Evolutionary conservation across 202 grass and related monocot genomes (phyloP).

Genomic region (Alloteropsis angusta): DNA sequence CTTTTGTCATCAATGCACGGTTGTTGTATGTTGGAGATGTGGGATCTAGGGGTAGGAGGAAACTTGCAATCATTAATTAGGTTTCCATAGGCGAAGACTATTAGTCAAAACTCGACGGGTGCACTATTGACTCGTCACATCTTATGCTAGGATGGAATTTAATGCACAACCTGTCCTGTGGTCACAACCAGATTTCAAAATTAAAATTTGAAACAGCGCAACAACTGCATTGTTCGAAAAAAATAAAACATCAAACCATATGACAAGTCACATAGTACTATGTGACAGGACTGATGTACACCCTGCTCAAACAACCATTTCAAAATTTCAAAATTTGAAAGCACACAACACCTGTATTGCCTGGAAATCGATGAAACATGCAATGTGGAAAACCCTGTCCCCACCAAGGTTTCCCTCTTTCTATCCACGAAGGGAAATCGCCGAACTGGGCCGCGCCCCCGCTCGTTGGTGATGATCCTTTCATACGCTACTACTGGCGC

Average conservation of each 20-base stretch:
- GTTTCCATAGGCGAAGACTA: rapidly evolving
- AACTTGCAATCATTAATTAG: too few species aligned
- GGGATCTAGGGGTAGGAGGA: too few species aligned
- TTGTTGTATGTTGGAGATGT: too few species aligned
- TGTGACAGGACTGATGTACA: not conserved
- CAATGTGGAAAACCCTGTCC: not conserved
- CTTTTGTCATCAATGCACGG: too few species aligned
- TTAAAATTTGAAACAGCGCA: not conserved
- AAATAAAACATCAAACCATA: not conserved
- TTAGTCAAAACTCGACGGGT: not conserved
- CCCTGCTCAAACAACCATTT: not conserved
- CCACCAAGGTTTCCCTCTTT: not conserved
- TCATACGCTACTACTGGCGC: not conserved
- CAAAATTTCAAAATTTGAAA: not conserved
- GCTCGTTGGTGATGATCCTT: conserved; percentile 3
- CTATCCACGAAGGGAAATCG: not conserved
- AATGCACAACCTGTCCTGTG: too few species aligned
- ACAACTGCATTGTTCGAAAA: not conserved
- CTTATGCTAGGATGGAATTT: not conserved
- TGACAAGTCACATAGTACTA: not conserved
- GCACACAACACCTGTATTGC: not conserved
- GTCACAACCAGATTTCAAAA: too few species aligned
- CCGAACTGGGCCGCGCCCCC: not conserved
- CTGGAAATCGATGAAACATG: not conserved
- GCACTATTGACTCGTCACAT: too few species aligned